Base-by-base conservation (phyloP, 257 asterid genomes). In the Primulina tabacum region DNA sequence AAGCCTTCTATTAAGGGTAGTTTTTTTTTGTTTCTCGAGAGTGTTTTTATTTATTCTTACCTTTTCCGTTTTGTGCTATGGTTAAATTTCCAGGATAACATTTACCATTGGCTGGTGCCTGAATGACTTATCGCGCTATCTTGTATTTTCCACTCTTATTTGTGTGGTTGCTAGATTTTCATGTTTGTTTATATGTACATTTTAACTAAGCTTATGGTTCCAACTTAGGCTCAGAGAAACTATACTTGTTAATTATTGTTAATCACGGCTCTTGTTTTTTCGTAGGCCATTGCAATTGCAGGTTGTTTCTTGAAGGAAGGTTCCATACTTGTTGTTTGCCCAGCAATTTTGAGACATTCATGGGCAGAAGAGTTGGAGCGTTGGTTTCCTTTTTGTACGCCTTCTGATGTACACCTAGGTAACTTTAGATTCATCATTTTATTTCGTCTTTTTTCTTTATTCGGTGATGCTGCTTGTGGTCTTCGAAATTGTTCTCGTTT, bases 311-410 rank as follows among this genome's bases (percentile, higher is more conserved):
- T 70, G 87, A 81, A 89, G 68, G 95, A 90, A 71, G 98, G 98
- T 77, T 81, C 96, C 69, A 79, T 85, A 75, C 98, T 93, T 74
- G 87, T 93, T 69, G 95, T 93, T 68, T 93, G 98, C 75, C 98
- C 98, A 74, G 98, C 98, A 68, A 93, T 93, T 71, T 83, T 93
- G 82, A 80, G 98, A 67, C 73, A 80, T 80, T 75, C 97, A 50
- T 93, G 98, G 98, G 97, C 96, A 52, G 98, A 93, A 79, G 98
- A 93, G 76, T 71, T 93, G 73, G 98, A 93, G 79, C 97, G 86
- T 14, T 93, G 98, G 98, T 77, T 90, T 75, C 94, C 97, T 34
- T 82, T 73, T 74, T 90, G 95, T 78, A 78, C 88, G 85, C 96
- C 98, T 71, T 83, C 92, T 70, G 98, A 93, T 79, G 80, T 93